Base-by-base conservation (phyloP, 1,139 yeast genomes). In the Eremothecium gossypii region DNA sequence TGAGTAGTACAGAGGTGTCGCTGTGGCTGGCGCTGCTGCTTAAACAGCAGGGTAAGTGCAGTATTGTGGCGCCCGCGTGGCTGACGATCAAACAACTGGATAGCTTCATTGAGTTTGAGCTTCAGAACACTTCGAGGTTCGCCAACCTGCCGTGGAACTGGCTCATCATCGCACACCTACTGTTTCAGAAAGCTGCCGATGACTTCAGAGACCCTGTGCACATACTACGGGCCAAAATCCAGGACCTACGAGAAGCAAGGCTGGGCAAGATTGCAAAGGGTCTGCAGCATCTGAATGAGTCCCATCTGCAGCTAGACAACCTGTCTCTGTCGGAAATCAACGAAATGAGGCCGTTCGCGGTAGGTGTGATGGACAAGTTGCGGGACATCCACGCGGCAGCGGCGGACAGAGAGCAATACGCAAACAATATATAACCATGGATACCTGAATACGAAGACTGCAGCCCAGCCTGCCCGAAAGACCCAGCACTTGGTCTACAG, bases 31-130 rank as follows among this genome's bases (percentile, higher is more conserved):
- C 96, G 0, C 61, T 87, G 10, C 68, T 89, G 12, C 67, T 91
- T 42, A 86, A 86, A 56, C 77, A 82, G 37, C 97, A 91, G 60
- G 81, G 79, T 40, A 81, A 89, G 52, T 86, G 97, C 61, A 81
- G 80, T 48, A 79, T 91, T 3, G 79, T 87, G 6, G 81, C 89
- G 8, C 99, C 99, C 0, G 71, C 68, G 2, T 91, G 99, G 99
- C 69, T 91, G n/a, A 73, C 71, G 11, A 63, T 74, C 41, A 66
- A 68, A n/a, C 69, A 67, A 44, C 62, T 91, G 44, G 73, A 74
- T 45, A 70, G 68, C 5, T 70, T 73, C 41, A 77, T 83, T 52
- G 87, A 83, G 9, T 80, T 76, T 46, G 98, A 91, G 55, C 65
- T 77, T 37, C 65, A 68, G 6, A 60, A 72, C 42, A 73, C 77